A percentile compares a stretch with the other conserved stretches of the same genome.
These are phyloP conservation scores for Hamamelis virginiana DNA, from an alignment of 164 flowering plant species.

Conservation along the genomic window DNA sequence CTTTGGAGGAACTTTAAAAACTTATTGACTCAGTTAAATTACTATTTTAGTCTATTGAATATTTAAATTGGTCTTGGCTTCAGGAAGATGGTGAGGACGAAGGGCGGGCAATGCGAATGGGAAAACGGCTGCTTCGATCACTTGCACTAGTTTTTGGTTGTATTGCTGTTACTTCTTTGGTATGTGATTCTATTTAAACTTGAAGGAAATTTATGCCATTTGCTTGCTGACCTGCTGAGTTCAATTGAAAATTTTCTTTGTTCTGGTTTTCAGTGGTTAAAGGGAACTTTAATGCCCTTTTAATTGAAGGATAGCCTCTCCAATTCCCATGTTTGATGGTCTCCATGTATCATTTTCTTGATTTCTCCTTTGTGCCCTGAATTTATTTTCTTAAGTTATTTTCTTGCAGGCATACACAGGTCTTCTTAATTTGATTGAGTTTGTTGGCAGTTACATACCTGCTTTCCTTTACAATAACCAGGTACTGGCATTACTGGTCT, in stretches of 20 bases:
- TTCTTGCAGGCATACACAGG: slow-evolving; percentile 76
- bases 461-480: slow-evolving; percentile 79
- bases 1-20: background rate
- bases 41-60: background rate
- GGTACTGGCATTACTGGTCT: slow-evolving; percentile 38
- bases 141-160: slow-evolving; percentile 83
- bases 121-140: slow-evolving; percentile 85
- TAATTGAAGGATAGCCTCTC: background rate
- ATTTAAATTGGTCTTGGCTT: slow-evolving; percentile 25
- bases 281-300: background rate
- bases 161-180: slow-evolving; percentile 78
- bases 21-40: background rate
- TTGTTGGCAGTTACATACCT: slow-evolving; percentile 55
- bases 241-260: background rate
- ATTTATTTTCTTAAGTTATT: background rate
- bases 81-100: slow-evolving; percentile 98
- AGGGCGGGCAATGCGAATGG: slow-evolving; percentile 77
- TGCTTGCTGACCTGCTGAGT: background rate
- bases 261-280: background rate
- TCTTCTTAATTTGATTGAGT: slow-evolving; percentile 68
- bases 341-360: background rate
- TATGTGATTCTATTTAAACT: slow-evolving; percentile 30
- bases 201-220: background rate
- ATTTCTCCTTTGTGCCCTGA: background rate
- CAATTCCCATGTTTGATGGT: background rate